phyloP scores from a whole-genome alignment of 805 yeast species.

The Scheffersomyces lignosus region DNA sequence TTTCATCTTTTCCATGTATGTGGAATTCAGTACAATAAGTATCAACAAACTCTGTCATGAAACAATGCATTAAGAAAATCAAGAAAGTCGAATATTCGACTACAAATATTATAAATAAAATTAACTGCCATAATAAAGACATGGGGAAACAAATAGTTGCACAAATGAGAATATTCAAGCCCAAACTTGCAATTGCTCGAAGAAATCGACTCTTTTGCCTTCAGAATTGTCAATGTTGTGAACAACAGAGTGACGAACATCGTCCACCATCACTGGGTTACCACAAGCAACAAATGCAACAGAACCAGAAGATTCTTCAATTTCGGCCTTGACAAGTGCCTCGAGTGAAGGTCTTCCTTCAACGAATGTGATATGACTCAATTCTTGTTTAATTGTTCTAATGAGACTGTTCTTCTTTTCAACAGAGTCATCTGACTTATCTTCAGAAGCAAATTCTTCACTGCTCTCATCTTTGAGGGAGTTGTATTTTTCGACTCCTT shows the following conservation, averaged over 20 bases:
- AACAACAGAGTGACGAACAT: constrained; percentile 47
- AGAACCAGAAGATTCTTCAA: constrained; percentile 38
- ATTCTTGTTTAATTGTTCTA: constrained; percentile 2
- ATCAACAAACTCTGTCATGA: too few species aligned
- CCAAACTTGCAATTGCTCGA: constrained; percentile 79
- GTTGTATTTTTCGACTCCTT: not conserved
- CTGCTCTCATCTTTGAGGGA: not conserved
- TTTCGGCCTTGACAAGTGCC: constrained; percentile 33
- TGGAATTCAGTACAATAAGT: too few species aligned
- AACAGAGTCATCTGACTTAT: too few species aligned
- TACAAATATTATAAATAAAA: too few species aligned
- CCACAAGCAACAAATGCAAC: constrained; percentile 61
- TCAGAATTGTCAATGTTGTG: constrained; percentile 33
- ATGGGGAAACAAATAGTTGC: too few species aligned
- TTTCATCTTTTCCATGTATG: too few species aligned
- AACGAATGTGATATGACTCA: constrained; percentile 21
- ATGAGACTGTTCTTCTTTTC: constrained; percentile 25
- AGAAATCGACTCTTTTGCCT: constrained; percentile 60
- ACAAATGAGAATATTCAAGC: too few species aligned
- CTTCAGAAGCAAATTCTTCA: constrained; percentile 23
- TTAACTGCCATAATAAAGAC: too few species aligned
- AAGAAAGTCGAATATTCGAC: too few species aligned
- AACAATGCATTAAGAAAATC: too few species aligned
- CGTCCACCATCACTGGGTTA: constrained; percentile 57
- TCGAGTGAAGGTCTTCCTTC: constrained; percentile 46